Conservation (phyloP, 805 yeast species). For the Suhomyces sp. region DNA sequence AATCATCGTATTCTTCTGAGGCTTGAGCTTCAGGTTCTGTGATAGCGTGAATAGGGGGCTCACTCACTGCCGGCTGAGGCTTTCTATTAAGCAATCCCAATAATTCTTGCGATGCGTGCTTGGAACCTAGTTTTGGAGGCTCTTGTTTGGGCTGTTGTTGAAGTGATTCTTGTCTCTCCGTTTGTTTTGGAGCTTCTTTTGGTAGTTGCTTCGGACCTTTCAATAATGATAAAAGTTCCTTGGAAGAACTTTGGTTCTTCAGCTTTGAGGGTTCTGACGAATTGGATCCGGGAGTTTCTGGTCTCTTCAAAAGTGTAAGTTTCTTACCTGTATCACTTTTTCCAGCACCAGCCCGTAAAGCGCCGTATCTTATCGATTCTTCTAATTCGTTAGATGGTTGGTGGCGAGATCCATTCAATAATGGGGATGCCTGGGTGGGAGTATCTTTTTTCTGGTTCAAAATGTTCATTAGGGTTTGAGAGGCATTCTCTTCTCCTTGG, state of each 20-base stretch:
- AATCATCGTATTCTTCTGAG: constrained; percentile 24
- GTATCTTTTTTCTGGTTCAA: constrained; percentile 8
- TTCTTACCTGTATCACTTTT: constrained; percentile 21
- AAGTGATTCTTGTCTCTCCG: background rate
- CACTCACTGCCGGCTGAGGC: background rate
- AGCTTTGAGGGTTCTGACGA: constrained; percentile 1
- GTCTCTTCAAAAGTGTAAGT: constrained; percentile 29
- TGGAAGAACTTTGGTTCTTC: constrained; percentile 2
- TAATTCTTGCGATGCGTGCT: constrained; percentile 11
- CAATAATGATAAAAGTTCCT: constrained; percentile 7
- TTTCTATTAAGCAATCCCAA: constrained; percentile 13
- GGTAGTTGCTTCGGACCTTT: constrained; percentile 5
- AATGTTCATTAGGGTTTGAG: constrained; percentile 8
- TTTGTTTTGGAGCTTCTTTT: background rate
- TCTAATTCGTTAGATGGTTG: constrained; percentile 29
- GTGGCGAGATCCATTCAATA: constrained; percentile 1
- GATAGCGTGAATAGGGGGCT: no score
- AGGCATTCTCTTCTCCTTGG: background rate
- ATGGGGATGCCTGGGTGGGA: background rate
- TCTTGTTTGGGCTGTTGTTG: background rate
- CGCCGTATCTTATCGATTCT: constrained; percentile 15
- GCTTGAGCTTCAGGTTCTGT: no score
- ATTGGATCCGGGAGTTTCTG: constrained; percentile 6
- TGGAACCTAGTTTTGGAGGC: background rate
- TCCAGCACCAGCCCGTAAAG: constrained; percentile 3